Evolutionary conservation across 2,329 filamentous ascomycete genomes (phyloP).

Genomic region (Alternaria rosae): DNA sequence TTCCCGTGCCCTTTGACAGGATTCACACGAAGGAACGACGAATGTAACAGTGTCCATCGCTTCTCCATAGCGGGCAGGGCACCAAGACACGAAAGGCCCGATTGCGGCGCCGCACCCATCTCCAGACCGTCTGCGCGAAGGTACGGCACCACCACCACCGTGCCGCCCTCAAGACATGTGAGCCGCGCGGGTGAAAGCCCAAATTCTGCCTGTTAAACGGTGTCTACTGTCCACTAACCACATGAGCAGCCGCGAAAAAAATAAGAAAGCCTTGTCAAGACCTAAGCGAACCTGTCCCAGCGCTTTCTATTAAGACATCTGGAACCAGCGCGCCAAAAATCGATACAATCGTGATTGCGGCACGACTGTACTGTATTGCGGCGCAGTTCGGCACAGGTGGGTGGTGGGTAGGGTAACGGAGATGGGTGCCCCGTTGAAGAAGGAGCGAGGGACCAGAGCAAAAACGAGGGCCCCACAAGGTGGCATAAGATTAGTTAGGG

Average conservation of each 20-base stretch:
- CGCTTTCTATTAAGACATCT: background rate
- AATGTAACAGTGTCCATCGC: background rate
- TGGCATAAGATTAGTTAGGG: background rate
- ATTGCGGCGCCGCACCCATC: conserved; percentile 2
- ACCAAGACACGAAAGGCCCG: conserved; percentile 1
- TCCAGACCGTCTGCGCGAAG: background rate
- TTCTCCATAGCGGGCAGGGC: background rate
- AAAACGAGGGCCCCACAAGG: conserved; percentile 7
- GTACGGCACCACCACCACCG: background rate
- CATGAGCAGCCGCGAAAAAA: background rate
- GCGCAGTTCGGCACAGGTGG: conserved; percentile 12
- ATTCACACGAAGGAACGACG: background rate
- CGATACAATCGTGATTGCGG: conserved; percentile 22
- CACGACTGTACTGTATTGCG: conserved; percentile 16
- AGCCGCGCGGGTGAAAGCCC: conserved; percentile 5
- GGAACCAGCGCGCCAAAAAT: conserved; percentile 1
- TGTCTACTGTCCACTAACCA: background rate
- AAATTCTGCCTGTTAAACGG: too few species aligned
- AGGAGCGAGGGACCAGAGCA: conserved; percentile 1
- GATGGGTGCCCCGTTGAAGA: conserved; percentile 6
- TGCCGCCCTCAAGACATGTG: conserved; percentile 5
- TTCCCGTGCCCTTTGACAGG: background rate
- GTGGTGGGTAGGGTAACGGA: conserved; percentile 4
- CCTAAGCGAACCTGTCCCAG: background rate
- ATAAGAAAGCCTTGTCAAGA: background rate